Evolutionary conservation across 805 yeast species (phyloP), one percentile per base, ranked within the genome.

Genomic region (Torulaspora indica): DNA sequence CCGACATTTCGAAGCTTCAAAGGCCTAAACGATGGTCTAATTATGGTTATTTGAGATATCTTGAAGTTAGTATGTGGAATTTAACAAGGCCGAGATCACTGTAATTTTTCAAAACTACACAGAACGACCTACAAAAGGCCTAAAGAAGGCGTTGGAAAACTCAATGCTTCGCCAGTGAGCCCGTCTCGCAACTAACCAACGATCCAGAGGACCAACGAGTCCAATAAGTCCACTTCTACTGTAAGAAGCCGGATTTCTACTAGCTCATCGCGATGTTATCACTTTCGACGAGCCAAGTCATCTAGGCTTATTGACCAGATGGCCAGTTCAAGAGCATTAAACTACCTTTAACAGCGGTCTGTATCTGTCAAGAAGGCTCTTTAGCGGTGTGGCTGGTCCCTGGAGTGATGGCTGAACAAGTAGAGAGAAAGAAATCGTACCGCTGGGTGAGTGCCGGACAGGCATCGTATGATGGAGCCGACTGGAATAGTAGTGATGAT

Each of bases 391-490:
- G n/a, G 17, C 3, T 6, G 5, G 34, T 15, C n/a, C 34, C 15
- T 7, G 20, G 2, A n/a, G n/a, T n/a, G 12, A 51, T 51, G 52
- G 18, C 43, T 41, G 65, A 59, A 14, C 56, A 62, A n/a, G 66
- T 70, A 3, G 63, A 46, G 13, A 62, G 74, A 43, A 58, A 63
- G 53, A 69, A 69, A 48, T 67, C 72, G 1, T 62, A 68, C 32
- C 61, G 74, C 30, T 70, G 74, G 74, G 67, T 57, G 2, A 67
- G 68, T 43, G 73, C 71, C 5, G 63, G 70, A 0, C 60, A 62
- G 35, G 68, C 67, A 2, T 66, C 62, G 25, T 70, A 70, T 42
- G 71, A 67, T 46, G 74, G 74, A 20, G 68, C 68, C 5, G 73
- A 65, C 32, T 70, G 74, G 74, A 58, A 62, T 42, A 55, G 61